These are phyloP conservation scores for Saccharum officinarum DNA, from an alignment of 176 grass and related monocot genomes.

Conservation along the genomic window DNA sequence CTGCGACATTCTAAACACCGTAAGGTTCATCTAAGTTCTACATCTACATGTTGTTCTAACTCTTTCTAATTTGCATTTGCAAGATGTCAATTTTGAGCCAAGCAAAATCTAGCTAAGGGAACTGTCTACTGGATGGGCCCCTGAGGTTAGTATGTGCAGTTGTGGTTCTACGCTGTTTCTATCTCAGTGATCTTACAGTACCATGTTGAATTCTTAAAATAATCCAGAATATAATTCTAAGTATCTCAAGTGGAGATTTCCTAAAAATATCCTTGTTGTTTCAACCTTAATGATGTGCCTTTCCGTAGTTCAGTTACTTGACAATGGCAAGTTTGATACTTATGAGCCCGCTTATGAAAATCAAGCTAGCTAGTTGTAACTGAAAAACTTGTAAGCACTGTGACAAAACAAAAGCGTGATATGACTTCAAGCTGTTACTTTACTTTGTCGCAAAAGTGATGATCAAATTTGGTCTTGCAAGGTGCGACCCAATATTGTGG, in stretches of 20 bases:
- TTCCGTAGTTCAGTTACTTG: too few species aligned
- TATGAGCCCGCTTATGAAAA: background rate
- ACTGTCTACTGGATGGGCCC: slow-evolving; percentile 97
- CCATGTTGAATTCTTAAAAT: background rate
- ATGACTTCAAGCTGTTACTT: background rate
- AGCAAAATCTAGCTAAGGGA: slow-evolving; percentile 84
- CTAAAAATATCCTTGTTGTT: background rate
- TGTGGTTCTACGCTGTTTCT: background rate
- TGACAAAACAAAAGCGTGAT: background rate
- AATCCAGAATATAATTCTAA: background rate
- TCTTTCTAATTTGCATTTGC: slow-evolving; percentile 13
- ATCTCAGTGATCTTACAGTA: background rate
- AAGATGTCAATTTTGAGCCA: slow-evolving; percentile 73
- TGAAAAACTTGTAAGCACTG: background rate
- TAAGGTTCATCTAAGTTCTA: background rate
- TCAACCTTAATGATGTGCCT: background rate
- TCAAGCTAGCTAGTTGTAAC: background rate
- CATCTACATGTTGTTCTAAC: slow-evolving; percentile 30
- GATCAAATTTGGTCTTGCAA: background rate
- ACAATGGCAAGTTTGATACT: background rate
- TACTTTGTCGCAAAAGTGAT: background rate
- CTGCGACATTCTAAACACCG: background rate
- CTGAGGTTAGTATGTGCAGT: slow-evolving; percentile 63
- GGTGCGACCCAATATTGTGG: background rate
- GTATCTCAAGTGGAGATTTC: background rate